A percentile compares a stretch with the other conserved stretches of the same genome.
phyloP scores from a whole-genome alignment of 2,329 filamentous ascomycete genomes.

The Diplodia seriata region DNA sequence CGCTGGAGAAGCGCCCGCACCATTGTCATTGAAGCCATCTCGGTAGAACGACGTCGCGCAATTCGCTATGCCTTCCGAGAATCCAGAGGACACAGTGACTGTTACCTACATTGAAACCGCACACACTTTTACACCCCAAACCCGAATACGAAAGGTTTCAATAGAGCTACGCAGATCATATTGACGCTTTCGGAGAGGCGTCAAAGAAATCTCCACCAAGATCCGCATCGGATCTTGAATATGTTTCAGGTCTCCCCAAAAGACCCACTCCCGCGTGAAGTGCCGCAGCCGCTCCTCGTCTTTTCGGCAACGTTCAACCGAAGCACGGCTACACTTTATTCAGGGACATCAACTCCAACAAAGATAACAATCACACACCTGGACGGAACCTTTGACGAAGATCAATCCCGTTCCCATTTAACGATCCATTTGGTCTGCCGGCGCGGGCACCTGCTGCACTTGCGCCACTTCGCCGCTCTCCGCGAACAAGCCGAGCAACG shows the following conservation, averaged over 20 bases:
- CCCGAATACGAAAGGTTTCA: neutral
- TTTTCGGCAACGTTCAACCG: neutral
- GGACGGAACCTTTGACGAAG: neutral
- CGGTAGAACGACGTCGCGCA: neutral
- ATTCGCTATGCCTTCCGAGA: too few relatives aligned
- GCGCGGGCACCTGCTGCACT: neutral
- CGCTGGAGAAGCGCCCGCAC: constrained; percentile 5
- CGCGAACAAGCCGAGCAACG: constrained; percentile 45
- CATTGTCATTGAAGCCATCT: neutral
- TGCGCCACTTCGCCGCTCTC: neutral
- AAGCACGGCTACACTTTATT: neutral
- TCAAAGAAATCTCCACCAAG: neutral
- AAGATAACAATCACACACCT: neutral
- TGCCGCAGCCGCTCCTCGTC: neutral
- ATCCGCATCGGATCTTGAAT: neutral
- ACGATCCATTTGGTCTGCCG: neutral
- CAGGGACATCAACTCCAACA: neutral
- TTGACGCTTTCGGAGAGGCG: neutral
- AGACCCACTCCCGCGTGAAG: constrained; percentile 1
- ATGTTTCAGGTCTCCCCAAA: neutral
- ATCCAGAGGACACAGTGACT: neutral
- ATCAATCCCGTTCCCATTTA: neutral
- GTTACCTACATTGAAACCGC: neutral
- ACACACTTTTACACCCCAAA: neutral
- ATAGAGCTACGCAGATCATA: neutral